Evolutionary conservation across 2,329 filamentous ascomycete genomes (phyloP), one percentile per base, ranked within the genome.

Genomic region (Talaromyces sp.): DNA sequence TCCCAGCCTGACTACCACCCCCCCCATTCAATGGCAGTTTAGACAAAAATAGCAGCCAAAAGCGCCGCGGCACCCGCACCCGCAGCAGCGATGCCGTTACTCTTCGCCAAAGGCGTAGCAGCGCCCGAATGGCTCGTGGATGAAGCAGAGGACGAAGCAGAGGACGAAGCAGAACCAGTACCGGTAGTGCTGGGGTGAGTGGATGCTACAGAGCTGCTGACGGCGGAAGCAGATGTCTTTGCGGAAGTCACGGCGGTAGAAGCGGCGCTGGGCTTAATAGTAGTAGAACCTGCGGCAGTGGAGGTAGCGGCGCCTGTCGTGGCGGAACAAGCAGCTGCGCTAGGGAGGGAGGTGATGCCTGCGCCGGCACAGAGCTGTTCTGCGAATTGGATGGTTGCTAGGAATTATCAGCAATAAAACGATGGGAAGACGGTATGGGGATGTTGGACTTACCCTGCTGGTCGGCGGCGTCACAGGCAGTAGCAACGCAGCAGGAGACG

Each of bases 401-500:
- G 16, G 27, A 27, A 27, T 27, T 27, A 6, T 27, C 3, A 27
- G 27, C 27, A 27, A 6, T 27, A 27, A 5, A 27, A 5, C 27
- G 6, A 27, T 27, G 6, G 27, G 27, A 27, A 27, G 3, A 27
- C 6, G 27, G 3, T 4, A 27, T 3, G 27, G 27, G 27, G 27
- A 27, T 27, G 27, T 27, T 27, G 27, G 27, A 27, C 60, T 60
- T 74, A 76, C 78, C 68, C 43, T 78, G 62, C 65, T 84, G 80
- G n/a, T 83, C 80, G 0, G 70, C 69, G 0, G 69, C 27, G 37
- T 70, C 68, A 72, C 84, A 86, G n/a, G 73, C 71, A 1, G 69
- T 69, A 19, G 76, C 71, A 22, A 87, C 74, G 68, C 84, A 87
- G 73, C 83, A 84, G 50, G 81, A 73, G 66, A 86, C 82, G 62